Evolutionary conservation across 164 flowering plant genomes (phyloP), one percentile per base, ranked within the genome.

Genomic region (Nelumbo lutea): DNA sequence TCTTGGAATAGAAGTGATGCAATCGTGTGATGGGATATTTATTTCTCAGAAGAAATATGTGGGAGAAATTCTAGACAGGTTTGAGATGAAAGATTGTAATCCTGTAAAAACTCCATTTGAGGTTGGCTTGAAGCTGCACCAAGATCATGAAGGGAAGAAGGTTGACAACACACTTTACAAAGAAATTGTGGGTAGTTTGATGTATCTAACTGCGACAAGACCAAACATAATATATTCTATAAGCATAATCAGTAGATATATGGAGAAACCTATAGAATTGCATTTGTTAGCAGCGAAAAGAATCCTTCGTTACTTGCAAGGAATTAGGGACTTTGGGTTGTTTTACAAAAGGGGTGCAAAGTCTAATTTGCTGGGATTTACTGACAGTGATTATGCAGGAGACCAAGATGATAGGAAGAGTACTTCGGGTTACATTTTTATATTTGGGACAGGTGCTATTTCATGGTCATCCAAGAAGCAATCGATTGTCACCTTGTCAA

Each of bases 1-100:
- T 39, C 41, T 63, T 41, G 63, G 63, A n/a, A 61, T 42, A 41
- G 47, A 61, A 61, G 63, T 61, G 11, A 45, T 61, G n/a, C 63
- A 61, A 61, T 61, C 47, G 9, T 4, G 11, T 41, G 14, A 41
- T 61, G 44, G 63, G 63, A 61, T 61, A 0, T 61, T 61, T 61
- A 42, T 42, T 61, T 61, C 63, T 61, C 63, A 61, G 41, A 61
- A 61, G 63, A 61, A 61, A n/a, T 61, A 61, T 61, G 63, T 61
- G 63, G 14, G 14, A 61, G 63, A 61, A 40, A 61, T 61, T 42
- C 41, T 61, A n/a, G 63, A 61, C 63, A 61, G 63, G 63, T 61
- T 61, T 61, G 45, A 8, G 45, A 61, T 61, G 63, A 61, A 61
- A 45, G 45, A 61, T 42, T 61, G 63, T 45, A 42, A 61, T 61